Conservation (phyloP, 1,284 basidiomycete genomes). For the Fistulinella staudtii region DNA sequence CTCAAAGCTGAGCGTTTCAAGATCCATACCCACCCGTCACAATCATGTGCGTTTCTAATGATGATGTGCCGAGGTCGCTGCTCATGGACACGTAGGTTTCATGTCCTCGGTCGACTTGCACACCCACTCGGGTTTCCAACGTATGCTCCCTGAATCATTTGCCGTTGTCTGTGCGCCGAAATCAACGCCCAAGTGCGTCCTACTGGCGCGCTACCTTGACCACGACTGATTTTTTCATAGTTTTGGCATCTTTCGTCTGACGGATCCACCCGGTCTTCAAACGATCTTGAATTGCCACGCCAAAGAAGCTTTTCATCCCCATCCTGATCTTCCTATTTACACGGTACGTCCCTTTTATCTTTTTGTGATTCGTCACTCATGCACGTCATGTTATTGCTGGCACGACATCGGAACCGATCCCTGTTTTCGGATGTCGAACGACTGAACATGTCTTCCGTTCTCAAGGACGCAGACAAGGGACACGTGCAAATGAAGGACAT, state of each 20-base stretch:
- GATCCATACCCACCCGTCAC: slow-evolving; percentile 92
- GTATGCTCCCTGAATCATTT: slow-evolving; percentile 85
- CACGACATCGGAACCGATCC: no score
- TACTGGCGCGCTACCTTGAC: no score
- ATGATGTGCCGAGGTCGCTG: no score
- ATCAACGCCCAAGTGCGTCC: slow-evolving; percentile 64
- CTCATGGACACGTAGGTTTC: slow-evolving; percentile 49
- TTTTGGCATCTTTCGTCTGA: slow-evolving; percentile 84
- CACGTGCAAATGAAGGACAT: slow-evolving; percentile 75
- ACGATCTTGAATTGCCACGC: slow-evolving; percentile 63
- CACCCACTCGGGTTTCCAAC: slow-evolving; percentile 83
- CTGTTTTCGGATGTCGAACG: no score
- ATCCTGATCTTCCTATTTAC: slow-evolving; percentile 76
- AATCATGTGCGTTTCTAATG: slow-evolving; percentile 78
- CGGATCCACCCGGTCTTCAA: slow-evolving; percentile 77
- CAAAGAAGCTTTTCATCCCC: slow-evolving; percentile 80
- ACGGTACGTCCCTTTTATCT: slow-evolving; percentile 48
- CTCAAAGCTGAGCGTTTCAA: slow-evolving; percentile 25
- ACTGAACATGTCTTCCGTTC: no score
- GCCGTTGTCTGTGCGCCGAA: slow-evolving; percentile 87
- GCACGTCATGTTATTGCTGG: no score
- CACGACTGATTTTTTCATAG: slow-evolving; percentile 36
- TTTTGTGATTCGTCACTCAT: not conserved
- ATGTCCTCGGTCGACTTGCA: slow-evolving; percentile 89
- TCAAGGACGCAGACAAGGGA: slow-evolving; percentile 70